These are phyloP conservation scores for Neopestalotiopsis sp. DNA, from an alignment of 2,329 filamentous ascomycete genomes.

Conservation along the genomic window DNA sequence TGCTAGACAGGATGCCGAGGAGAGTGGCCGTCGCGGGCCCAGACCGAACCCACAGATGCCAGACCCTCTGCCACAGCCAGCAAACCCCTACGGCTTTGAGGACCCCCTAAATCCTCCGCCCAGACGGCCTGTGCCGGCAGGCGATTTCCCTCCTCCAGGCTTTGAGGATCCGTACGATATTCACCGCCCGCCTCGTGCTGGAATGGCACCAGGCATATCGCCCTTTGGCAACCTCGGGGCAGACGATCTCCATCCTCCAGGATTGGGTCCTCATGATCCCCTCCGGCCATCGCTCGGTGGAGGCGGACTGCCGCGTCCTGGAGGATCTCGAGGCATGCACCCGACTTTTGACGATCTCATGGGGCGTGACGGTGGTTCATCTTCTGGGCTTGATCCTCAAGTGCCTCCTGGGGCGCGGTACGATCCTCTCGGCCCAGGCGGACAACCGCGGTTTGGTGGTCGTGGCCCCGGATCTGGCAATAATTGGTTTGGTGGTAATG, in stretches of 20 bases:
- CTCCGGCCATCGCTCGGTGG: conserved; percentile 70
- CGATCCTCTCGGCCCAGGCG: conserved; percentile 81
- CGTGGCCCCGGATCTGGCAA: conserved; percentile 43
- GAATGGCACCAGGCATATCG: conserved; percentile 47
- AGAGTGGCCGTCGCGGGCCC: conserved; percentile 46
- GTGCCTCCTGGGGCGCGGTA: conserved; percentile 89
- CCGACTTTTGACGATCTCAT: conserved; percentile 95
- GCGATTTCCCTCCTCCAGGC: conserved; percentile 81
- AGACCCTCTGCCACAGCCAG: conserved; percentile 60
- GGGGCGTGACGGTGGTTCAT: conserved; percentile 47
- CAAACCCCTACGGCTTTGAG: conserved; percentile 69
- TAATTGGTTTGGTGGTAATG: conserved; percentile 44
- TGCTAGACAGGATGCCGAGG: conserved; percentile 46
- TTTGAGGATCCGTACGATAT: conserved; percentile 95
- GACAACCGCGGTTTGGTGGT: conserved; percentile 51
- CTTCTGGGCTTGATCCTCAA: conserved; percentile 64
- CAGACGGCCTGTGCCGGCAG: conserved; percentile 67
- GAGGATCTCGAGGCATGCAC: conserved; percentile 84
- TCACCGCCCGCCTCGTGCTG: conserved; percentile 66
- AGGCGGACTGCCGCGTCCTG: conserved; percentile 59
- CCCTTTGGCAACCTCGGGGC: conserved; percentile 75
- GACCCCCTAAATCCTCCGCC: conserved; percentile 69
- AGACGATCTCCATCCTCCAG: conserved; percentile 85
- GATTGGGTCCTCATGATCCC: conserved; percentile 85
- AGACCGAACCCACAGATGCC: conserved; percentile 47